Conservation (phyloP, 2,329 filamentous ascomycete species). For the Zymoseptoria tritici region DNA sequence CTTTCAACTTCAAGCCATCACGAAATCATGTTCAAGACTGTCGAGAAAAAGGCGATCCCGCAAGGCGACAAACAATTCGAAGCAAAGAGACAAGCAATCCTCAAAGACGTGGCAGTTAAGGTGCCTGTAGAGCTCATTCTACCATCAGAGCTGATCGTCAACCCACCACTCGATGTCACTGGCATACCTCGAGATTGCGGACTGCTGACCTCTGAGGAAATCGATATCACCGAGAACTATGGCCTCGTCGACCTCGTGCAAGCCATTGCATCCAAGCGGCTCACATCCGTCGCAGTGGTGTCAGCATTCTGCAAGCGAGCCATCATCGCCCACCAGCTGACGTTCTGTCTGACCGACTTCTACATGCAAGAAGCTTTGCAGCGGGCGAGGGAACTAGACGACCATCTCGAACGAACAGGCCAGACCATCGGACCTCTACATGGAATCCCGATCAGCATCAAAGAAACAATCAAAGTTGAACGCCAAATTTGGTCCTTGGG, state of each 20-base stretch:
- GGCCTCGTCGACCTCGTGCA: slow-evolving; percentile 9
- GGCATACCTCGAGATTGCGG: slow-evolving; percentile 10
- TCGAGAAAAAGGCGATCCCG: slow-evolving; percentile 1
- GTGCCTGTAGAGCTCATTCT: slow-evolving; percentile 2
- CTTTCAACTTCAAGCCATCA: neutral
- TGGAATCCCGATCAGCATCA: slow-evolving; percentile 14
- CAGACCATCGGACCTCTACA: slow-evolving; percentile 14
- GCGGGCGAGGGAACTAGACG: slow-evolving; percentile 12
- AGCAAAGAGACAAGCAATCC: slow-evolving; percentile 2
- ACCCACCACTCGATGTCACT: slow-evolving; percentile 10
- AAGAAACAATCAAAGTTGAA: slow-evolving; percentile 13
- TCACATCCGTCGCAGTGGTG: slow-evolving; percentile 11
- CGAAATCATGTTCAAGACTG: neutral
- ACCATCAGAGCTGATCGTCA: neutral
- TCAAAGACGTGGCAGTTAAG: neutral
- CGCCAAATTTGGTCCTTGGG: slow-evolving; percentile 6
- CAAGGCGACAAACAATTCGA: slow-evolving; percentile 4
- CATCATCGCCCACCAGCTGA: slow-evolving; percentile 14
- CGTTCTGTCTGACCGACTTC: slow-evolving; percentile 14
- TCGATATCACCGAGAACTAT: slow-evolving; percentile 13
- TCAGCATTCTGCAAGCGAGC: slow-evolving; percentile 16
- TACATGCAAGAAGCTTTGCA: slow-evolving; percentile 15
- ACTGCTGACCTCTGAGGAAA: slow-evolving; percentile 8
- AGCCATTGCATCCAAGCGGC: slow-evolving; percentile 7
- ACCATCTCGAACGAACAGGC: slow-evolving; percentile 9